Percentiles rank a stretch among this genome's conserved stretches.
Evolutionary conservation across 768 basidiomycete species (phyloP).

Genomic region (Tulasnella calospora): DNA sequence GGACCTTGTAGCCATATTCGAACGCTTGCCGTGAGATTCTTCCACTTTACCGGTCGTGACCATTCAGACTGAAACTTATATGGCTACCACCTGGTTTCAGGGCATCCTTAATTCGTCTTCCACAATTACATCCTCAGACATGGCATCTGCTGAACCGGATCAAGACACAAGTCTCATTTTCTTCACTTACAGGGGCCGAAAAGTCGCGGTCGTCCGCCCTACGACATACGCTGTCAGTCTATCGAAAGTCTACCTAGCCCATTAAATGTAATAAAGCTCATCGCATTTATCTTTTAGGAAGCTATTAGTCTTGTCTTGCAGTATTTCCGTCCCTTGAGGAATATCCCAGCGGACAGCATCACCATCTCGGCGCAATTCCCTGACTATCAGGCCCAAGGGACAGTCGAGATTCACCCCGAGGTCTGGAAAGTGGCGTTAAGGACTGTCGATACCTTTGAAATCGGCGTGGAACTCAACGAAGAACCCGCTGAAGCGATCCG

Average conservation of each 20-base stretch:
- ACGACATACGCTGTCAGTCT: neutral
- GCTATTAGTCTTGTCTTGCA: neutral
- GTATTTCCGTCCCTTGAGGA: neutral
- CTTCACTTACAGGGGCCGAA: neutral
- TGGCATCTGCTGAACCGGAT: too few relatives aligned
- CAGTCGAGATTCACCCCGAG: neutral
- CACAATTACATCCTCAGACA: too few relatives aligned
- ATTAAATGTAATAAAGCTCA: too few relatives aligned
- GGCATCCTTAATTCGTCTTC: too few relatives aligned
- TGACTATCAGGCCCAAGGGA: neutral
- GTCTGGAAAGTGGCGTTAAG: neutral
- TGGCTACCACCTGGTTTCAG: too few relatives aligned
- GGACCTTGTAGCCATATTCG: too few relatives aligned
- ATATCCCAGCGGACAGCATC: neutral
- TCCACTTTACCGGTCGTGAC: too few relatives aligned
- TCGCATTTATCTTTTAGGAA: neutral
- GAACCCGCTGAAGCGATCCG: neutral
- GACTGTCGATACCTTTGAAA: neutral
- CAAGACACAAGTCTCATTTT: neutral
- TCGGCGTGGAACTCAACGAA: neutral
- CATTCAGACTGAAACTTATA: too few relatives aligned
- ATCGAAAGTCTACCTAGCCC: too few relatives aligned
- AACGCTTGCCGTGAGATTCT: too few relatives aligned
- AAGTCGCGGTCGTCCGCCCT: neutral
- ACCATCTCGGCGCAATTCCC: neutral